A percentile compares a stretch with the other conserved stretches of the same genome.
phyloP scores from a whole-genome alignment of 2,329 filamentous ascomycete genomes.

The Coniochaeta sp. region DNA sequence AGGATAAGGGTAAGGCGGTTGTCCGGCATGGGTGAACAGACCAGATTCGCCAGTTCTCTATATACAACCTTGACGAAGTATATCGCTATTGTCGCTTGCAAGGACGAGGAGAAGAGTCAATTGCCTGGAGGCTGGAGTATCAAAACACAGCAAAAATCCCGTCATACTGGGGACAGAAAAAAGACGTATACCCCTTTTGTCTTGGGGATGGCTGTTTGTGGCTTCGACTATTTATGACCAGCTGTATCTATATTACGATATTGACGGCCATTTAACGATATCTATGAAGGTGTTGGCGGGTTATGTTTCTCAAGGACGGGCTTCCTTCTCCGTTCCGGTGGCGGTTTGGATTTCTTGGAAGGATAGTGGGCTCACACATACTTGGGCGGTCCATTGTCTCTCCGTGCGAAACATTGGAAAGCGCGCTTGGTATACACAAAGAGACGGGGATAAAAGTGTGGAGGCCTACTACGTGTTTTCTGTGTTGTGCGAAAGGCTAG shows the following conservation, averaged over 20 bases:
- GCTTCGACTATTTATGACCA: not conserved
- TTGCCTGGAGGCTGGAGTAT: no score
- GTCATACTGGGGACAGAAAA: not conserved
- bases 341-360: not conserved
- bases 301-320: not conserved
- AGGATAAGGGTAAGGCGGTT: slow-evolving; percentile 16
- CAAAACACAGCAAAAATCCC: not conserved
- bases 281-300: not conserved
- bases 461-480: not conserved
- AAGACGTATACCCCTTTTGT: not conserved
- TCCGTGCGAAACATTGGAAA: not conserved
- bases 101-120: not conserved
- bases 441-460: not conserved
- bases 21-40: slow-evolving; percentile 4
- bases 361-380: not conserved
- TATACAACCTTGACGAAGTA: not conserved
- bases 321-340: not conserved
- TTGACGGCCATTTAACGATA: not conserved
- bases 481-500: not conserved
- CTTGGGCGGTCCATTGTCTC: no score
- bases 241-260: not conserved
- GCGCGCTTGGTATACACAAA: not conserved
- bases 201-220: not conserved
- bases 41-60: not conserved
- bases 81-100: no score